These are phyloP conservation scores for Lanzia echinophila DNA, from an alignment of 2,329 filamentous ascomycete genomes.

Conservation along the genomic window DNA sequence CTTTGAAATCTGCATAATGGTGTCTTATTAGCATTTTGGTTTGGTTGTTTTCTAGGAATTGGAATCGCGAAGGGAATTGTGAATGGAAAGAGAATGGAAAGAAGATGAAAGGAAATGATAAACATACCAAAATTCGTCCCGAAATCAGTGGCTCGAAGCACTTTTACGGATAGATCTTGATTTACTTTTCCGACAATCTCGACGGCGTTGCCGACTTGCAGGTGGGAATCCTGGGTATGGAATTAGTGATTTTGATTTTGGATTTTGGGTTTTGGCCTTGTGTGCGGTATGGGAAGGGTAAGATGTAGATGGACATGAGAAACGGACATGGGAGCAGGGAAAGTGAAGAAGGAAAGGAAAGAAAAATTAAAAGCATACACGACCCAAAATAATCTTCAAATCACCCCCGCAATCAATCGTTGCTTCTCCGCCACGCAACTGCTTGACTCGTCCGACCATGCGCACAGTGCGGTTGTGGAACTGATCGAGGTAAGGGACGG, in stretches of 20 bases:
- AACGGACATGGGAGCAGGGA: background rate
- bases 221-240: slow-evolving; percentile 56
- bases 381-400: slow-evolving; percentile 67
- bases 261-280: background rate
- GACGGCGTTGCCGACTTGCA: slow-evolving; percentile 61
- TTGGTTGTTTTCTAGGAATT: background rate
- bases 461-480: slow-evolving; percentile 73
- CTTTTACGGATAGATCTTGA: slow-evolving; percentile 63
- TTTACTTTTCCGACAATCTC: slow-evolving; percentile 79
- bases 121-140: slow-evolving; percentile 60
- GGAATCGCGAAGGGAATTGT: no score
- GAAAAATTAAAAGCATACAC: slow-evolving; percentile 25
- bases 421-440: slow-evolving; percentile 74
- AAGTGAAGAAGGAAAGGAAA: background rate
- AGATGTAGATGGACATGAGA: background rate
- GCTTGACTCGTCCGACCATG: slow-evolving; percentile 75
- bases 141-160: slow-evolving; percentile 62
- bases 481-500: slow-evolving; percentile 68
- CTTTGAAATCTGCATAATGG: slow-evolving; percentile 49
- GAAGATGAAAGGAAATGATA: background rate
- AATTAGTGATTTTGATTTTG: background rate
- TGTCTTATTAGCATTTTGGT: background rate
- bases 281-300: background rate
- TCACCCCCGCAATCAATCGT: slow-evolving; percentile 74
- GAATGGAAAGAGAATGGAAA: no score